These are phyloP conservation scores for Geotrichum citri-aurantii DNA, from an alignment of 1,139 yeast species.

Conservation along the genomic window DNA sequence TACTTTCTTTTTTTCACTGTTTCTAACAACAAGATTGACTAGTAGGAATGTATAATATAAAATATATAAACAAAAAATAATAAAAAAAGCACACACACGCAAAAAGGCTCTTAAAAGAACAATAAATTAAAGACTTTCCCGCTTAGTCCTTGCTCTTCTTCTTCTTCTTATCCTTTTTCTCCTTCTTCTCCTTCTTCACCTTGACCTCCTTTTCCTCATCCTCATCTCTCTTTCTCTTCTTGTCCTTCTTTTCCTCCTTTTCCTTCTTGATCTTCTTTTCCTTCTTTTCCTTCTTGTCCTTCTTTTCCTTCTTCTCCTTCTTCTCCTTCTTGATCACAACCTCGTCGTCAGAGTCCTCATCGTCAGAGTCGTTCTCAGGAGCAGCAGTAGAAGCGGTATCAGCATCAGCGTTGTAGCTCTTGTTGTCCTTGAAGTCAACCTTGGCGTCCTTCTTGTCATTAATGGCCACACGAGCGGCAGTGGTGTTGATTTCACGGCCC, in stretches of 20 bases:
- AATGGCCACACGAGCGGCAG: slow-evolving; percentile 30
- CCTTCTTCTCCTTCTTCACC: slow-evolving; percentile 17
- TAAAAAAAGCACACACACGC: not conserved
- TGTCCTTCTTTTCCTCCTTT: slow-evolving; percentile 22
- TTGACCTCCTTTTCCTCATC: slow-evolving; percentile 14
- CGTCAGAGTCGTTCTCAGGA: slow-evolving; percentile 22
- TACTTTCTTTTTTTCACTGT: not conserved
- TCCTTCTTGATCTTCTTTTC: slow-evolving; percentile 40
- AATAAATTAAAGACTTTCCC: slow-evolving; percentile 2
- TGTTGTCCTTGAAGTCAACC: slow-evolving; percentile 25
- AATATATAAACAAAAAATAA: not conserved
- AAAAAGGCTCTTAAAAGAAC: not conserved
- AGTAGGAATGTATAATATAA: not conserved
- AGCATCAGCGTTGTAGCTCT: slow-evolving; percentile 91
- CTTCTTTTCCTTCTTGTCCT: slow-evolving; percentile 39
- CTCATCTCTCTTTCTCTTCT: slow-evolving; percentile 1
- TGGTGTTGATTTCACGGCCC: slow-evolving; percentile 56
- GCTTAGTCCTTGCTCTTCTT: slow-evolving; percentile 12
- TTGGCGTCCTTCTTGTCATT: slow-evolving; percentile 29
- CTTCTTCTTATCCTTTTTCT: slow-evolving; percentile 15
- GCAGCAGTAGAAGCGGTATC: slow-evolving; percentile 48
- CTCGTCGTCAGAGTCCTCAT: slow-evolving; percentile 24
- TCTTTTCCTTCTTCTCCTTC: slow-evolving; percentile 26
- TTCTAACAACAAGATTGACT: not conserved
- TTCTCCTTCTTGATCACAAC: slow-evolving; percentile 22